These are phyloP conservation scores for Apocynum venetum DNA, from an alignment of 257 asterid genomes.

Conservation along the genomic window DNA sequence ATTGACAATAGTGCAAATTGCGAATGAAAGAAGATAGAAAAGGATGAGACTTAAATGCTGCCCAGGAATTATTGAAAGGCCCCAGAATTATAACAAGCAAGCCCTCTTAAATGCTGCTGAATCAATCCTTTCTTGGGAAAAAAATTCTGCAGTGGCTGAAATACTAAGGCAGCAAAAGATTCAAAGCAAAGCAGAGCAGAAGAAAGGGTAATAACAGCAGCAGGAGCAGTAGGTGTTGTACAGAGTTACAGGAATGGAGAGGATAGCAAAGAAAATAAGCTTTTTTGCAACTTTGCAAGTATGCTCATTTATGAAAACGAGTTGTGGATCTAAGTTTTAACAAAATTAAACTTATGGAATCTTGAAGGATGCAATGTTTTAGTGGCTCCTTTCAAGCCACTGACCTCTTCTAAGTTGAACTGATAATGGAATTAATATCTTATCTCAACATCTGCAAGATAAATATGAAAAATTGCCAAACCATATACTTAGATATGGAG, in stretches of 20 bases:
- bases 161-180: slow-evolving; percentile 16
- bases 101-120: slow-evolving; percentile 22
- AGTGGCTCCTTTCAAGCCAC: not conserved
- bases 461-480: not conserved
- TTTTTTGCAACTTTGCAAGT: slow-evolving; percentile 7
- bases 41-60: slow-evolving; percentile 16
- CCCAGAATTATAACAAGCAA: not conserved
- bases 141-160: slow-evolving; percentile 16
- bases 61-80: slow-evolving; percentile 9
- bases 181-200: slow-evolving; percentile 3
- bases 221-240: not conserved
- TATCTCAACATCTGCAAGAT: not conserved
- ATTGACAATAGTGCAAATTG: not conserved
- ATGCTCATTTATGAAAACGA: not conserved
- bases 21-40: not conserved
- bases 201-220: not conserved
- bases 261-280: slow-evolving; percentile 12
- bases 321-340: not conserved
- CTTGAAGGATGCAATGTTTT: not conserved
- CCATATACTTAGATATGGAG: not conserved
- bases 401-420: not conserved
- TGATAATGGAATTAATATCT: not conserved
- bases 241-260: not conserved
- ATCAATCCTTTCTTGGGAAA: slow-evolving; percentile 2
- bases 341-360: not conserved